Evolutionary conservation across 2,329 filamentous ascomycete genomes (phyloP), one percentile per base, ranked within the genome.

Genomic region (Sclerotinia glacialis): DNA sequence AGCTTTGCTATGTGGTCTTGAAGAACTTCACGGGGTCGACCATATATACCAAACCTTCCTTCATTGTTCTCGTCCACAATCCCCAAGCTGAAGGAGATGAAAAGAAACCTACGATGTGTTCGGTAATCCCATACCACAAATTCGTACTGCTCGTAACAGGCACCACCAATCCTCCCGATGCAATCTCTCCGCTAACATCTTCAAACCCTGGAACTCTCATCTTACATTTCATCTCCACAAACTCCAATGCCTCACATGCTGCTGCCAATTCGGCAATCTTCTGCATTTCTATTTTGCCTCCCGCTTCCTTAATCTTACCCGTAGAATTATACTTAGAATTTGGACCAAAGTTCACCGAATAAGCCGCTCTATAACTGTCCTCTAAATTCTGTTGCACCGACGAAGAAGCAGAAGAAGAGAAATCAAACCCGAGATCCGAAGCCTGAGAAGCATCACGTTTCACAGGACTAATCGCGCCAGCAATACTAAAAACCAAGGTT

Each of bases 71-170:
- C 3, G n/a, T n/a, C 18, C 5, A 40, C 4, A 40, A 16, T 8
- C 18, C 31, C 26, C 23, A 44, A 14, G 7, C 8, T 1, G 14
- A 44, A 34, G 4, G n/a, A 21, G 16, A 26, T 11, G 3, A 26
- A 44, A 23, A 62, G 3, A 34, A 62, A 62, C 64, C 3, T 63
- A 66, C 64, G 42, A 66, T 55, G 63, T 66, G 64, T 46, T 62
- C 58, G 6, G 53, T 58, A 42, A 66, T 44, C 6, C 64, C 64
- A 55, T 66, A 63, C 47, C 47, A 66, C 40, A 66, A 66, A 49
- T 66, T 66, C 42, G 64, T 66, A 63, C 56, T 62, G 28, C 50
- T 66, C 4, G 60, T 47, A 37, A 66, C 64, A 1, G 42, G 37
- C 7, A 66, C 60, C 23, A 47, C 42, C 49, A 66, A 62, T 2